phyloP scores from a whole-genome alignment of 306 rosid species.

The Cucurbita pepo region DNA sequence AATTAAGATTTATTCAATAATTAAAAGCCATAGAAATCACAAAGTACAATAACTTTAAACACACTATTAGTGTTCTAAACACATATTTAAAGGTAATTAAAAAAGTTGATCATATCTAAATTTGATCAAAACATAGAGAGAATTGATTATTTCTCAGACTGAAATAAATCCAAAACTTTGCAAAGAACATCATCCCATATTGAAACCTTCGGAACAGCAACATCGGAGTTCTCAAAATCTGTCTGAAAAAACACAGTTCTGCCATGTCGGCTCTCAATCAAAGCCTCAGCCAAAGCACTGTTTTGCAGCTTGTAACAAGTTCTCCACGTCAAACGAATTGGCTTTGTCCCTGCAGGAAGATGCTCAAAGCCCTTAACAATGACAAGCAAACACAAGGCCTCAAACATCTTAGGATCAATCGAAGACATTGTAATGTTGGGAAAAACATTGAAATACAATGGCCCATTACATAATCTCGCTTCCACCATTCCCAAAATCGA shows the following conservation, averaged over 20 bases:
- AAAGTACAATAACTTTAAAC: too few relatives aligned
- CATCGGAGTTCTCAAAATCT: not conserved
- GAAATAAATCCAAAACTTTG: not conserved
- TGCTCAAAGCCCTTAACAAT: not conserved
- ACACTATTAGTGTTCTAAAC: too few relatives aligned
- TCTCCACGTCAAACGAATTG: not conserved
- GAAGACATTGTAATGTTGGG: not conserved
- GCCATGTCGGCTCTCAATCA: not conserved
- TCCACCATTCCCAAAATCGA: not conserved
- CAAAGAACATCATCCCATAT: not conserved
- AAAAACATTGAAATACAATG: not conserved
- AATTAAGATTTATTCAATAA: too few relatives aligned
- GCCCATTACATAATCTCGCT: not conserved
- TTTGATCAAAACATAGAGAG: too few relatives aligned
- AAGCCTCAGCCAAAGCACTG: not conserved
- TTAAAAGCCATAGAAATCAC: too few relatives aligned
- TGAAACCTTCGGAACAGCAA: not conserved
- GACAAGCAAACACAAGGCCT: not conserved
- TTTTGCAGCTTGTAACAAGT: not conserved
- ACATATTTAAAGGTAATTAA: too few relatives aligned
- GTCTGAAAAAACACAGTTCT: not conserved
- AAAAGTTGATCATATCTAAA: too few relatives aligned
- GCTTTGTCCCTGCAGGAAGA: not conserved
- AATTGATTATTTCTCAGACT: not conserved
- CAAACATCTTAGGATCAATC: not conserved